Evolutionary conservation across 768 basidiomycete genomes (phyloP), one percentile per base, ranked within the genome.

Genomic region (Rhodotorula kratochvilovae): DNA sequence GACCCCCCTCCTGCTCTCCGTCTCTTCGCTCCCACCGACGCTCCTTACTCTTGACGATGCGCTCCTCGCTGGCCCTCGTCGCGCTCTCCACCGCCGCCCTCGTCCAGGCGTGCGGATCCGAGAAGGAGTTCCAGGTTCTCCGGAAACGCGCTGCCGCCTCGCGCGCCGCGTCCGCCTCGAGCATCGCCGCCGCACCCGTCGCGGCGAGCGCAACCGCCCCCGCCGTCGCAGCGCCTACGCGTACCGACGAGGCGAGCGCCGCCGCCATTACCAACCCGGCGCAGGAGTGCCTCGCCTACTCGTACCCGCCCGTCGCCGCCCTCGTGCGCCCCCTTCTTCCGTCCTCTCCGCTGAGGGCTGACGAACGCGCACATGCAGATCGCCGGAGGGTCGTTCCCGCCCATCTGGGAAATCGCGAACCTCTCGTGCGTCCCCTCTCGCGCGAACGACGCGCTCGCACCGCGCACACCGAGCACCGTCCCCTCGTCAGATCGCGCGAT

Each of bases 321-420:
- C 43, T 73, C 35, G 58, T 70, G 35, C 27, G 60, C 39, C n/a
- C 4, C 35, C 25, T 7, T 3, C 23, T n/a, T n/a, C n/a, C n/a
- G n/a, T n/a, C n/a, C n/a, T n/a, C n/a, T n/a, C n/a, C n/a, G n/a
- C n/a, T n/a, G n/a, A n/a, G n/a, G n/a, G n/a, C n/a, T n/a, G n/a
- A n/a, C n/a, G 31, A 27, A 35, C 48, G 10, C 61, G 8, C 45
- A 15, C 27, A 13, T 6, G 51, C 59, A 61, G 67, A 61, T 51
- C 10, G 70, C 63, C 2, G n/a, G 4, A 19, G 62, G 57, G 5
- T 67, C 51, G 5, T 71, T 71, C 70, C 73, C 73, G 19, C 27
- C 65, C 11, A 70, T 74, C 39, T 74, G 73, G 73, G 43, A 70
- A 36, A 70, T 70, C 43, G 73, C 72, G 0, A 61, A 67, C 53